Base-by-base conservation (phyloP, 495 filamentous ascomycete genomes). In the Diplogelasinospora grovesii region DNA sequence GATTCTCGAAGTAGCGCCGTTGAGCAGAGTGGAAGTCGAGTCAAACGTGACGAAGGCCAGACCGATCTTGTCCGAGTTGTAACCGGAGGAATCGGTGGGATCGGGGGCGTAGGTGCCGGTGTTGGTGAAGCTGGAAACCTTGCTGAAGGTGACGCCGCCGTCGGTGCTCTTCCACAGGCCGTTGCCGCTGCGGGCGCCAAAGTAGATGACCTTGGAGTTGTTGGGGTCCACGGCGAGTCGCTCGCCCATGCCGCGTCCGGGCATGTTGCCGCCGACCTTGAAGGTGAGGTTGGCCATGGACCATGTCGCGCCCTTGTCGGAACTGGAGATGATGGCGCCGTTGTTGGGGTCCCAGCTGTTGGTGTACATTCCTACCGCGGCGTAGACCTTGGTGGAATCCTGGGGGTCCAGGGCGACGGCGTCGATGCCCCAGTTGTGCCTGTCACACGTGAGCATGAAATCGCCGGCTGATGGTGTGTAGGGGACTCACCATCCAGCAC, bases 191-290 rank as follows among this genome's bases (percentile, higher is more conserved):
- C 77, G 68, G 18, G 76, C 73, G 5, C 76, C 76, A 40, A 77
- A 74, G 50, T 75, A 79, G 23, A 79, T 49, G 23, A 77, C 70
- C 18, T 69, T 68, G 28, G 66, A 69, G 45, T 74, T 74, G 14
- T 65, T 63, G 3, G 78, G 76, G 52, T 82, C 77, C 6, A 81
- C 68, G 1, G 74, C 76, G 18, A 81, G 68, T 5, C 78, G 66
- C 57, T 82, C 78, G 18, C 78, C 78, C 61, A 72, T 76, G 14
- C 77, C 77, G 19, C 78, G 66, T n/a, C 78, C 78, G 3, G 75
- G 75, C 76, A 79, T 81, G 49, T 81, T 82, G 0, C 77, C 75
- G 5, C 77, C 77, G 31, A 75, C 72, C 48, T 78, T 75, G 60
- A 81, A 81, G 3, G 77, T 61, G 1, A 79, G 56, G 5, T 55